These are phyloP conservation scores for Penicillium sp. DNA, from an alignment of 2,329 filamentous ascomycete genomes.

Conservation along the genomic window DNA sequence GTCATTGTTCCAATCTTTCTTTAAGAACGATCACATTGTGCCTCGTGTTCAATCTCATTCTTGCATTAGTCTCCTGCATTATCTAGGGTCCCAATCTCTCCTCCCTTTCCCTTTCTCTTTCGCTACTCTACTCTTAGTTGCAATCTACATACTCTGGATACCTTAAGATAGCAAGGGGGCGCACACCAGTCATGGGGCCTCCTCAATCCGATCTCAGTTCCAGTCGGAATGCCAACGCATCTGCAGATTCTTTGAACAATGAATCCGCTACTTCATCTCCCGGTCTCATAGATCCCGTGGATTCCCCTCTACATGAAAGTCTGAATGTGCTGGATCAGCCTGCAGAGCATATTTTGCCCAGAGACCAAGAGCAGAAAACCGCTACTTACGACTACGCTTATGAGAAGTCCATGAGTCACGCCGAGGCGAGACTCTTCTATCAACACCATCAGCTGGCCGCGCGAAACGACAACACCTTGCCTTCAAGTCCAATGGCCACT, in stretches of 20 bases:
- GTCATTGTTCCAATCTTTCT: not conserved
- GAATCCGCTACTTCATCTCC: conserved; percentile 7
- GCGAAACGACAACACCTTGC: conserved; percentile 35
- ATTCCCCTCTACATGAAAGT: conserved; percentile 12
- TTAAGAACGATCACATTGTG: not conserved
- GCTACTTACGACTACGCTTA: conserved; percentile 91
- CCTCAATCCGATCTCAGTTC: conserved; percentile 18
- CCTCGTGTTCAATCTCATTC: not conserved
- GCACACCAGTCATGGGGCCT: conserved; percentile 21
- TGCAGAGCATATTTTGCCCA: conserved; percentile 34
- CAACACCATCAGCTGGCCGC: conserved; percentile 76
- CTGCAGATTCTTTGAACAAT: conserved; percentile 10
- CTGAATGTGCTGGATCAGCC: conserved; percentile 8
- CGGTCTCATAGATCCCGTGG: conserved; percentile 9
- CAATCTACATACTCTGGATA: not conserved
- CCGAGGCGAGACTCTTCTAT: conserved; percentile 94
- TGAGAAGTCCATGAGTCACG: conserved; percentile 91
- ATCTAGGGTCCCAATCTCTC: not conserved
- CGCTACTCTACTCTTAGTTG: not conserved
- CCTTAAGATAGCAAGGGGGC: not conserved
- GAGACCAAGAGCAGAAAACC: conserved; percentile 61
- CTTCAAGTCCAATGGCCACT: conserved; percentile 35
- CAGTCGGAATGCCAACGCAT: conserved; percentile 23
- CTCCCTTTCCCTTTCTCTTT: not conserved
- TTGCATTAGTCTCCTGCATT: not conserved